Percentiles rank a stretch among this genome's conserved stretches.
phyloP scores from a whole-genome alignment of 2,329 filamentous ascomycete species.

The Helminthosporium solani region DNA sequence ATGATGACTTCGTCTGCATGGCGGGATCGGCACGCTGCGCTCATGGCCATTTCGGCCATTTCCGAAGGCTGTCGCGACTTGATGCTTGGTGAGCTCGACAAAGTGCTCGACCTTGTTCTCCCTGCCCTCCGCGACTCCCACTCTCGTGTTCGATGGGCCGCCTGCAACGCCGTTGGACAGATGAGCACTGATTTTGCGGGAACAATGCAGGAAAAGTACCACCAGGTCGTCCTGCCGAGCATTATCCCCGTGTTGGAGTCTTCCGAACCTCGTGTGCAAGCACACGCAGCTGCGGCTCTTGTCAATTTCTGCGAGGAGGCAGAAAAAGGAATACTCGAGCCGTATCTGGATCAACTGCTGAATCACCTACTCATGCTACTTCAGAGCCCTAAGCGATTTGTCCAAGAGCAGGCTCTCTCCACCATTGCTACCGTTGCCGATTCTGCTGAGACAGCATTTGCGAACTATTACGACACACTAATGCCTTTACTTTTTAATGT shows the following conservation, averaged over 20 bases:
- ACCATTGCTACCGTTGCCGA: slow-evolving; percentile 99
- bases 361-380: slow-evolving; percentile 83
- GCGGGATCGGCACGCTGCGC: slow-evolving; percentile 91
- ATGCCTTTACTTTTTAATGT: slow-evolving; percentile 95
- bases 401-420: slow-evolving; percentile 95
- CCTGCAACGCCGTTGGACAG: slow-evolving; percentile 96
- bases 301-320: slow-evolving; percentile 99
- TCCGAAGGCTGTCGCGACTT: slow-evolving; percentile 94
- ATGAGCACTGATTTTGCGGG: slow-evolving; percentile 99
- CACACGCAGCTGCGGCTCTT: slow-evolving; percentile 93
- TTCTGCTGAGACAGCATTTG: slow-evolving; percentile 91
- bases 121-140: slow-evolving; percentile 87
- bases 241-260: slow-evolving; percentile 92
- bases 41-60: slow-evolving; percentile 99
- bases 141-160: slow-evolving; percentile 92
- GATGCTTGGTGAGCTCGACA: slow-evolving; percentile 92
- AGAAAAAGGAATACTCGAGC: slow-evolving; percentile 86
- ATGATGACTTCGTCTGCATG: slow-evolving; percentile 97
- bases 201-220: slow-evolving; percentile 96
- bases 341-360: slow-evolving; percentile 86
- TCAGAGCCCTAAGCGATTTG: slow-evolving; percentile 89
- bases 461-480: slow-evolving; percentile 90
- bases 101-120: slow-evolving; percentile 92
- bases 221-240: slow-evolving; percentile 79
- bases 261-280: slow-evolving; percentile 89